These are phyloP conservation scores for Limonium bicolor DNA, from an alignment of 148 eudicot species.

Conservation along the genomic window DNA sequence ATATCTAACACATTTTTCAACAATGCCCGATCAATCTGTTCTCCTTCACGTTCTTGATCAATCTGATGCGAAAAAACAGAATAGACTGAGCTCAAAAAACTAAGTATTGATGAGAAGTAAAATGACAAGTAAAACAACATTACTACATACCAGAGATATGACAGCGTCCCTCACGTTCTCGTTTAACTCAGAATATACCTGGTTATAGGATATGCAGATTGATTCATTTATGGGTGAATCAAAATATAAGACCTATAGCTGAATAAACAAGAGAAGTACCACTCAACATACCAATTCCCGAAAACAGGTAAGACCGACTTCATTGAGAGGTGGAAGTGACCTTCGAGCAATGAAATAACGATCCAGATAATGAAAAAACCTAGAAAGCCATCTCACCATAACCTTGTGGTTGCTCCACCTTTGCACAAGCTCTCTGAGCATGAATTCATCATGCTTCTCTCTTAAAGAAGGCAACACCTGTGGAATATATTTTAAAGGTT, in stretches of 20 bases:
- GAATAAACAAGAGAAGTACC: no score
- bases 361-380: constrained; percentile 23
- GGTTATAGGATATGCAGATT: background rate
- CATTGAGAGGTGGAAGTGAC: constrained; percentile 16
- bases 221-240: background rate
- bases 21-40: constrained; percentile 10
- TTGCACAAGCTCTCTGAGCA: constrained; percentile 21
- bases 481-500: no score
- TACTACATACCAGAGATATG: constrained; percentile 3
- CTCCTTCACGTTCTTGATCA: constrained; percentile 14
- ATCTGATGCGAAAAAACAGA: constrained; percentile 3
- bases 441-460: constrained; percentile 25
- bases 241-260: background rate
- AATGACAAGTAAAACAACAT: background rate
- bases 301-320: constrained; percentile 20
- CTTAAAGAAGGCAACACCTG: constrained; percentile 29
- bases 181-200: constrained; percentile 1
- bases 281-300: constrained; percentile 17
- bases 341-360: constrained; percentile 19
- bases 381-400: constrained; percentile 26
- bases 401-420: constrained; percentile 33
- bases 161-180: constrained; percentile 5
- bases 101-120: background rate
- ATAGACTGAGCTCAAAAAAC: background rate
- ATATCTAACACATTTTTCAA: constrained; percentile 14